These are phyloP conservation scores for Fusarium compactum DNA, from an alignment of 2,329 filamentous ascomycete genomes.

Conservation along the genomic window DNA sequence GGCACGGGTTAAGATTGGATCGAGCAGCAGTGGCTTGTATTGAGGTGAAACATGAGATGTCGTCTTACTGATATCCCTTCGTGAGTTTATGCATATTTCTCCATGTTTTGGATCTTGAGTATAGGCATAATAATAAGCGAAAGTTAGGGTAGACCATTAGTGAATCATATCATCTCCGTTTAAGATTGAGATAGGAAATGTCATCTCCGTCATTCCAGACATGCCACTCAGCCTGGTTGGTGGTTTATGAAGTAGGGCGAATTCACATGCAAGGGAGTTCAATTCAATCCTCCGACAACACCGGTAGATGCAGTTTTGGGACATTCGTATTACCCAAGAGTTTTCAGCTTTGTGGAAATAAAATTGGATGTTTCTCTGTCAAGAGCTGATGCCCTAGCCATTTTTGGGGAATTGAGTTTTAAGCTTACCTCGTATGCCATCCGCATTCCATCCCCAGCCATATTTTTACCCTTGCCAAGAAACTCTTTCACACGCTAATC, in stretches of 20 bases:
- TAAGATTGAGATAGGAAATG: neutral
- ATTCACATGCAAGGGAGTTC: too few species aligned
- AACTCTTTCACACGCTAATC: neutral
- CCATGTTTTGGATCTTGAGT: neutral
- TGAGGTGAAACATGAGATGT: neutral
- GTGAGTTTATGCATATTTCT: neutral
- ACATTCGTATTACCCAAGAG: neutral
- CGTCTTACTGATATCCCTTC: neutral
- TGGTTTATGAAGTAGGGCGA: too few species aligned
- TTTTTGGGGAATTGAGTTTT: neutral
- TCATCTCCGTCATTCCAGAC: neutral
- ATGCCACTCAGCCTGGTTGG: neutral
- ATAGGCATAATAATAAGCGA: too few species aligned
- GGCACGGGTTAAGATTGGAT: neutral
- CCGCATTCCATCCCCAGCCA: neutral
- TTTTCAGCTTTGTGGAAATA: neutral
- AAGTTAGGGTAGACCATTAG: too few species aligned
- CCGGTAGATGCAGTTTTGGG: neutral
- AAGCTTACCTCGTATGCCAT: neutral
- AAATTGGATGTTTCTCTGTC: neutral
- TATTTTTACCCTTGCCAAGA: neutral
- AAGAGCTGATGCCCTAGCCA: neutral
- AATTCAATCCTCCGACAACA: neutral
- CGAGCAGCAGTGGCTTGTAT: neutral
- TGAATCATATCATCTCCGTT: too few species aligned